Percentiles rank a stretch among this genome's conserved stretches.
phyloP scores from a whole-genome alignment of 1,284 basidiomycete genomes.

The Tilletia setariae region DNA sequence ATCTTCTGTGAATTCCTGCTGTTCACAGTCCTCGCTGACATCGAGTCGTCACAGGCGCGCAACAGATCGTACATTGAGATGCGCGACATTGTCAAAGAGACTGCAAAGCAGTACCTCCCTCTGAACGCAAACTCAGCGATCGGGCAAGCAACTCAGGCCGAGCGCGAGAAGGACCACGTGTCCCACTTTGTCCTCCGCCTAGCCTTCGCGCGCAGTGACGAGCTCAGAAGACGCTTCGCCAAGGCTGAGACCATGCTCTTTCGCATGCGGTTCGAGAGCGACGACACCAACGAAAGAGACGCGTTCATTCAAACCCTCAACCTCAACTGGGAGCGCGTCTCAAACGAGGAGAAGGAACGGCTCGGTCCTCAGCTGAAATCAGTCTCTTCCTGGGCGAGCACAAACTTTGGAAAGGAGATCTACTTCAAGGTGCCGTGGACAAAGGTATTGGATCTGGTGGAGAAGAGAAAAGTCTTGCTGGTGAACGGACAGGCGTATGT shows the following conservation, averaged over 20 bases:
- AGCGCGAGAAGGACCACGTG: constrained; percentile 81
- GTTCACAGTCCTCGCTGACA: constrained; percentile 74
- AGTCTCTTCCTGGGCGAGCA: constrained; percentile 39
- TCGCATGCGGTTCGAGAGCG: constrained; percentile 74
- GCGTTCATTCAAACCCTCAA: constrained; percentile 71
- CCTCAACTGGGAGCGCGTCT: constrained; percentile 75
- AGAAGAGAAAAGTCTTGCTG: constrained; percentile 76
- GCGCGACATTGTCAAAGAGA: constrained; percentile 63
- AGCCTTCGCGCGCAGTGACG: constrained; percentile 93
- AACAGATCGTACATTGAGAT: constrained; percentile 76
- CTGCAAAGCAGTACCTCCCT: constrained; percentile 71
- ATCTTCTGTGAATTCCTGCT: too few species aligned
- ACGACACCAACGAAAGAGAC: constrained; percentile 65
- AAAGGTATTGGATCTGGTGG: constrained; percentile 86
- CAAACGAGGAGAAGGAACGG: constrained; percentile 62
- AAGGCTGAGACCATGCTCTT: constrained; percentile 86
- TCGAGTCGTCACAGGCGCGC: constrained; percentile 84
- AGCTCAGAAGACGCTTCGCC: constrained; percentile 81
- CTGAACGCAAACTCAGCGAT: constrained; percentile 65
- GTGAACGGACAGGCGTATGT: constrained; percentile 85
- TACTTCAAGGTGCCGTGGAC: constrained; percentile 85
- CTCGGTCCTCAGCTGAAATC: constrained; percentile 61
- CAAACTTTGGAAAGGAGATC: constrained; percentile 59
- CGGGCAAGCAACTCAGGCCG: constrained; percentile 55
- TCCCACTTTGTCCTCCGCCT: constrained; percentile 92